Evolutionary conservation across 176 grass and related monocot species (phyloP).

Genomic region (Chrysopogon serrulatus): DNA sequence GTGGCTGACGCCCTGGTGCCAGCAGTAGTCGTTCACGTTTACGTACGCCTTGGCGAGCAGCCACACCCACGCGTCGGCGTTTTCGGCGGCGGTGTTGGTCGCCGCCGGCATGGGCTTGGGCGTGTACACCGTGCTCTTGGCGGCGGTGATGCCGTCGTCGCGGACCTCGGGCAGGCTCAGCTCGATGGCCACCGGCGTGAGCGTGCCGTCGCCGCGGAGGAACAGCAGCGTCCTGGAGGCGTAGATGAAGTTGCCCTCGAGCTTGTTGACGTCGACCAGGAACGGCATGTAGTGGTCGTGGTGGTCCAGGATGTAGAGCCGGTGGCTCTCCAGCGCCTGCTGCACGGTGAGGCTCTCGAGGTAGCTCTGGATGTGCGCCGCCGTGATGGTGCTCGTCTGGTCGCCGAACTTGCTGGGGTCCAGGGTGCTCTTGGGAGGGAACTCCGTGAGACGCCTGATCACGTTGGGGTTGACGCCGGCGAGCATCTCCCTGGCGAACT

Average conservation of each 20-base stretch:
- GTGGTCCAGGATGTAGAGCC: slow-evolving; percentile 65
- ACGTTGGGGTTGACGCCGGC: slow-evolving; percentile 59
- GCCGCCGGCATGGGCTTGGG: neutral
- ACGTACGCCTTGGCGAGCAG: slow-evolving; percentile 1
- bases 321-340: slow-evolving; percentile 31
- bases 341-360: slow-evolving; percentile 35
- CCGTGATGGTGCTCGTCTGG: slow-evolving; percentile 55
- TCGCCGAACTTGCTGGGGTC: slow-evolving; percentile 45
- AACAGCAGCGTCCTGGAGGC: no score
- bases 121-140: neutral
- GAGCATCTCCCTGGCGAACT: slow-evolving; percentile 56
- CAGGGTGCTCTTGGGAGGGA: slow-evolving; percentile 51
- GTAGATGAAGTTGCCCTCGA: slow-evolving; percentile 27
- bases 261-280: slow-evolving; percentile 33
- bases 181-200: neutral
- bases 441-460: slow-evolving; percentile 50
- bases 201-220: neutral
- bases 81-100: no score
- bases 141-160: neutral
- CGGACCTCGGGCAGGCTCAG: neutral
- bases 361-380: slow-evolving; percentile 29
- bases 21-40: neutral
- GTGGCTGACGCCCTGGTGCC: slow-evolving; percentile 22
- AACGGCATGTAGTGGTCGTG: slow-evolving; percentile 65
- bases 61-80: neutral